These are phyloP conservation scores for Globisporangium sylvaticum DNA, from an alignment of 352 stramenopile genomes.

Conservation along the genomic window DNA sequence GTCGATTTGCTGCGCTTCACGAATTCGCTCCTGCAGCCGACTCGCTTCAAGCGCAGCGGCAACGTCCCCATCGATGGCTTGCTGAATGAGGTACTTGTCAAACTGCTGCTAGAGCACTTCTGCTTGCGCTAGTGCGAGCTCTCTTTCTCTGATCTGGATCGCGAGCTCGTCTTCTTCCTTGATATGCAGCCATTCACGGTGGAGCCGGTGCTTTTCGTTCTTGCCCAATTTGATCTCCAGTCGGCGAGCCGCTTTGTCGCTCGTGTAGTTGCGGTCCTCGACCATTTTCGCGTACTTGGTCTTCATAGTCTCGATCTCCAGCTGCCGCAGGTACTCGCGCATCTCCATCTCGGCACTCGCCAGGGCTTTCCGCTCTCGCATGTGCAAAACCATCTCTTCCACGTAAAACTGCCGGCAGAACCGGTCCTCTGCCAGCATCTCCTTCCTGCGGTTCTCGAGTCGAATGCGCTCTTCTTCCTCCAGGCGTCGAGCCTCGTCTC, in stretches of 20 bases:
- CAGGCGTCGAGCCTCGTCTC: constrained; percentile 45
- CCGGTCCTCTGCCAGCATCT: constrained; percentile 68
- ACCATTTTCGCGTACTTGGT: constrained; percentile 70
- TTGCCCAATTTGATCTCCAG: constrained; percentile 79
- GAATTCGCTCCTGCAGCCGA: constrained; percentile 35
- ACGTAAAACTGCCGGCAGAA: constrained; percentile 61
- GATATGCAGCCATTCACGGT: constrained; percentile 67
- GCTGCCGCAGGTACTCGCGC: constrained; percentile 56
- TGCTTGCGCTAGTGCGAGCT: constrained; percentile 35
- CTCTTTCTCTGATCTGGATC: constrained; percentile 51
- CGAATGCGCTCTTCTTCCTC: constrained; percentile 44
- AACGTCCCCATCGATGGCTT: constrained; percentile 45
- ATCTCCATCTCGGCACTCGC: constrained; percentile 60
- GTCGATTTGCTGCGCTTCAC: constrained; percentile 56
- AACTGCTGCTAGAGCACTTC: constrained; percentile 51
- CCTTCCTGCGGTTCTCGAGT: constrained; percentile 40
- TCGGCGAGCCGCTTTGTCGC: constrained; percentile 60
- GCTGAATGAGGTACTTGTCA: constrained; percentile 58
- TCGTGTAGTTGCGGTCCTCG: constrained; percentile 51
- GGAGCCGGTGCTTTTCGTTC: constrained; percentile 69
- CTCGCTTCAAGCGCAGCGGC: constrained; percentile 43
- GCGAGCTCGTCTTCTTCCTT: constrained; percentile 61
- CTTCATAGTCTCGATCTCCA: constrained; percentile 70
- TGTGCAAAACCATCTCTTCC: constrained; percentile 51
- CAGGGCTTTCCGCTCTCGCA: constrained; percentile 67